Evolutionary conservation across 108 stramenopile genomes (phyloP), one percentile per base, ranked within the genome.

Genomic region (Pseudonitzschia multiseries): DNA sequence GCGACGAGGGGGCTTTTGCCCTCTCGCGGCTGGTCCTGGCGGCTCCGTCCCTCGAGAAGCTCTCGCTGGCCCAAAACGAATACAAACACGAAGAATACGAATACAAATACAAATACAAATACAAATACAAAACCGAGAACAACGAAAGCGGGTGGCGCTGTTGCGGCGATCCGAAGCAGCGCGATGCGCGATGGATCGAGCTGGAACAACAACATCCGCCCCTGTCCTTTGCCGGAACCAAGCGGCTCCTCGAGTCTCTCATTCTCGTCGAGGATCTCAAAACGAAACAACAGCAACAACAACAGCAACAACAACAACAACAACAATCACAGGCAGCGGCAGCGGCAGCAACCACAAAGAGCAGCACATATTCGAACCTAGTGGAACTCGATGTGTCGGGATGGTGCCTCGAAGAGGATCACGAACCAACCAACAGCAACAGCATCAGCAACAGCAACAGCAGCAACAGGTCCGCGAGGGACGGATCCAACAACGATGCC

Each of bases 21-120:
- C 54, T 56, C 26, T 56, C 54, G 22, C 54, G 54, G 54, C 54
- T 56, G 54, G 9, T 56, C 24, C 54, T 56, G 54, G 54, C 54
- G 26, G 46, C 22, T 24, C 54, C 54, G 22, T 1, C 1, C 5
- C 54, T 56, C 13, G 20, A 24, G 54, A 2, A 2, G 9, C 54
- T 56, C 17, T 4, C 2, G 21, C 54, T 56, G 54, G 54, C 54
- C 21, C n/a, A 24, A 22, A 26, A 56, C 26, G 50, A 51, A 3
- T 51, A 8, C 50, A 9, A n/a, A n/a, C n/a, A n/a, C n/a, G n/a
- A n/a, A n/a, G n/a, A n/a, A n/a, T n/a, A n/a, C n/a, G n/a, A n/a
- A n/a, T n/a, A n/a, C n/a, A n/a, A n/a, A n/a, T n/a, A n/a, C n/a
- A n/a, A n/a, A n/a, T n/a, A n/a, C n/a, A n/a, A n/a, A n/a, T n/a